phyloP scores from a whole-genome alignment of 1,284 basidiomycete species.

The Naganishia sp. region DNA sequence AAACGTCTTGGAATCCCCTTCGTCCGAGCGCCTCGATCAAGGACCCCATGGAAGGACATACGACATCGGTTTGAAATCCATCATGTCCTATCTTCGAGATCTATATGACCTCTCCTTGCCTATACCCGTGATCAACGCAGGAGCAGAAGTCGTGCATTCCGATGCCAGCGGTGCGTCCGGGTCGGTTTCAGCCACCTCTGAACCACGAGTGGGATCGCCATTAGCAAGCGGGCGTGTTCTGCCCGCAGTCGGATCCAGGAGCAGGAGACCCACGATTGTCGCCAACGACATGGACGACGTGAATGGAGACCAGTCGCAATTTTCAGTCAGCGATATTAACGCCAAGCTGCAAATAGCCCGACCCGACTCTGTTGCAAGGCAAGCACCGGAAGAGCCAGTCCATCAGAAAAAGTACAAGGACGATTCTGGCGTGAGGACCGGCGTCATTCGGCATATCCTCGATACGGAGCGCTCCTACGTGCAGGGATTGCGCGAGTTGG shows the following conservation, averaged over 20 bases:
- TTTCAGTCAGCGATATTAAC: constrained; percentile 7
- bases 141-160: constrained; percentile 44
- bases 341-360: constrained; percentile 9
- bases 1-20: not conserved
- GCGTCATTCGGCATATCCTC: constrained; percentile 80
- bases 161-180: constrained; percentile 31
- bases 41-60: constrained; percentile 36
- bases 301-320: constrained; percentile 3
- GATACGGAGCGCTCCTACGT: constrained; percentile 95
- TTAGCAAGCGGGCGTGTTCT: constrained; percentile 8
- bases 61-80: constrained; percentile 68
- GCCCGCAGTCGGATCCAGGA: constrained; percentile 1
- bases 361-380: constrained; percentile 29
- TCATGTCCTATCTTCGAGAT: constrained; percentile 93
- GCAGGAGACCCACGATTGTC: constrained; percentile 15
- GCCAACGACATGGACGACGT: constrained; percentile 3
- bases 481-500: constrained; percentile 83
- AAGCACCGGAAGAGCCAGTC: constrained; percentile 35
- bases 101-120: constrained; percentile 75
- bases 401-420: constrained; percentile 85
- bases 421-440: constrained; percentile 74
- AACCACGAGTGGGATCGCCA: constrained; percentile 19
- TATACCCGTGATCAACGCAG: constrained; percentile 35
- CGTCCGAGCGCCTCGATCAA: not conserved
- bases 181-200: constrained; percentile 27